A percentile compares a stretch with the other conserved stretches of the same genome.
These are phyloP conservation scores for Elsinoe necatrix DNA, from an alignment of 2,329 filamentous ascomycete genomes.

Conservation along the genomic window DNA sequence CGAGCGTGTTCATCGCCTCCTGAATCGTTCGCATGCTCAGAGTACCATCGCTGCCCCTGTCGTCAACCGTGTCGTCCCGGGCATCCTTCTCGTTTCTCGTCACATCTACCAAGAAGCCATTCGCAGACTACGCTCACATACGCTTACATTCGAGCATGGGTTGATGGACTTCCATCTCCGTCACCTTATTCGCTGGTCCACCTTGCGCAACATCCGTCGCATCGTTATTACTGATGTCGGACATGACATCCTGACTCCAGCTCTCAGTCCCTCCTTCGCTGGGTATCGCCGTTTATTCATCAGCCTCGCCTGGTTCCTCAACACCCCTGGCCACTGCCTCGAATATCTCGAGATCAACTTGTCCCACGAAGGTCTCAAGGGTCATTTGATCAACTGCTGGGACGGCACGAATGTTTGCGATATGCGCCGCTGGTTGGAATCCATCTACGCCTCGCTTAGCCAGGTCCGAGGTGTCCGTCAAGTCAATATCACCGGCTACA, in stretches of 20 bases:
- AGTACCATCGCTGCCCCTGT: constrained; percentile 14
- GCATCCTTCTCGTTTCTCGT: constrained; percentile 29
- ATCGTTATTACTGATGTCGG: constrained; percentile 17
- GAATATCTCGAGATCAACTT: constrained; percentile 25
- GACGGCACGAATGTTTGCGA: constrained; percentile 20
- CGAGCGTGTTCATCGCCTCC: constrained; percentile 20
- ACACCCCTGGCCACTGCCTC: constrained; percentile 23
- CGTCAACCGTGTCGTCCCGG: constrained; percentile 21
- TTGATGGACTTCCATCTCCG: constrained; percentile 18
- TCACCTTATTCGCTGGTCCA: constrained; percentile 20
- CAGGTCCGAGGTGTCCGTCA: constrained; percentile 21
- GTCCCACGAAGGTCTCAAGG: constrained; percentile 19
- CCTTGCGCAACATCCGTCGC: constrained; percentile 24
- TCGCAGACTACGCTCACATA: constrained; percentile 22
- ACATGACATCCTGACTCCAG: constrained; percentile 13
- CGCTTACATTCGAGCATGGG: constrained; percentile 26
- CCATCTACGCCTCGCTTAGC: constrained; percentile 18
- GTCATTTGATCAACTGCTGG: constrained; percentile 25
- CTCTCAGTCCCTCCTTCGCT: constrained; percentile 21
- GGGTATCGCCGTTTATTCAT: constrained; percentile 24
- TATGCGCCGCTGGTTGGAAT: constrained; percentile 23
- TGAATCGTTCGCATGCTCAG: constrained; percentile 12
- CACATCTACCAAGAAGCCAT: constrained; percentile 29
- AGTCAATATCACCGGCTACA: constrained; percentile 23
- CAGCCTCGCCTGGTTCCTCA: constrained; percentile 22